Conservation (phyloP, 1,284 basidiomycete species). For the Pyrrhoderma noxium region DNA sequence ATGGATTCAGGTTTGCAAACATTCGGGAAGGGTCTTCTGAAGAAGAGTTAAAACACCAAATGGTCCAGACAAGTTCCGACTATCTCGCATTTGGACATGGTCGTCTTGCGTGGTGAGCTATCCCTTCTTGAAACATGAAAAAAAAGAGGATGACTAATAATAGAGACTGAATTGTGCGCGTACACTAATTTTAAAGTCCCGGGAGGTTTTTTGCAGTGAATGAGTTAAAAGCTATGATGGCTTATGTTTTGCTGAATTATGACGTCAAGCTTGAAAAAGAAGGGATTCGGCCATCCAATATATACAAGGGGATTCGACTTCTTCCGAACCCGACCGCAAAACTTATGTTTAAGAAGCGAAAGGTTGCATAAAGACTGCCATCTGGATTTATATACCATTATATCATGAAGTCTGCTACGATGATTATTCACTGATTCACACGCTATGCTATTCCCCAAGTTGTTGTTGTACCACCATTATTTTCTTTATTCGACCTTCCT, state of each 20-base stretch:
- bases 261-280: slow-evolving; percentile 35
- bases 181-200: slow-evolving; percentile 24
- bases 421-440: no score
- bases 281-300: slow-evolving; percentile 23
- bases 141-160: no score
- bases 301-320: slow-evolving; percentile 4
- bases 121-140: no score
- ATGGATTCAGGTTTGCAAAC: slow-evolving; percentile 42
- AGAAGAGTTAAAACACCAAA: slow-evolving; percentile 24
- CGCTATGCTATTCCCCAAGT: no score
- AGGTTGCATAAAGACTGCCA: no score
- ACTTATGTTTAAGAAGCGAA: slow-evolving; percentile 18
- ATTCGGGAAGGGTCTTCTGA: slow-evolving; percentile 27
- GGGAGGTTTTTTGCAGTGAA: slow-evolving; percentile 41
- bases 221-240: slow-evolving; percentile 39
- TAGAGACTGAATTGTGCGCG: no score
- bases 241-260: slow-evolving; percentile 37
- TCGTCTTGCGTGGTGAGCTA: slow-evolving; percentile 26
- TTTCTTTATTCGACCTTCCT: no score
- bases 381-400: no score
- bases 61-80: slow-evolving; percentile 23
- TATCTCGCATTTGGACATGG: slow-evolving; percentile 19
- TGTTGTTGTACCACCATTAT: no score
- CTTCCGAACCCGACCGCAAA: slow-evolving; percentile 19
- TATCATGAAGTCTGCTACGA: no score